These are phyloP conservation scores for Botrytis deweyae DNA, from an alignment of 2,329 filamentous ascomycete species.

Conservation along the genomic window DNA sequence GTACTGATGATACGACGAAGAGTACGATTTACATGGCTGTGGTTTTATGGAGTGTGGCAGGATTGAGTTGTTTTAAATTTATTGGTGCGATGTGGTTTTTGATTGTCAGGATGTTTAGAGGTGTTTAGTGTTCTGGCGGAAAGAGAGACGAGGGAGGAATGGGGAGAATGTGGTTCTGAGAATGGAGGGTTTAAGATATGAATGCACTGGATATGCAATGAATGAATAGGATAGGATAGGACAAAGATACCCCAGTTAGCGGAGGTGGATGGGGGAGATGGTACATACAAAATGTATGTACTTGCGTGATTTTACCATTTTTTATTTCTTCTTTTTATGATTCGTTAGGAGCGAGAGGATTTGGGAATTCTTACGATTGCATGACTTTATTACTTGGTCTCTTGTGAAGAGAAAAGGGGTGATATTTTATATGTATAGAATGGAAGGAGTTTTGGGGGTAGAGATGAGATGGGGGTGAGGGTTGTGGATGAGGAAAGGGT, in stretches of 20 bases:
- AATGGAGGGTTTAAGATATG: neutral
- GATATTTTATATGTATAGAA: neutral
- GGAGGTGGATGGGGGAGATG: neutral
- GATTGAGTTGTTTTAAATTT: conserved; percentile 40
- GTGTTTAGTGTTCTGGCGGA: conserved; percentile 47
- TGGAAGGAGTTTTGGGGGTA: neutral
- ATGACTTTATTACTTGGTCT: neutral
- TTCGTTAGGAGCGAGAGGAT: neutral
- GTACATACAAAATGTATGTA: neutral
- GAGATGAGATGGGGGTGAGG: neutral
- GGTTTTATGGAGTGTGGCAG: conserved; percentile 41
- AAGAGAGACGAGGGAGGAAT: neutral
- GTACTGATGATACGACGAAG: conserved; percentile 51
- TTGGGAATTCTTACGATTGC: conserved; percentile 9
- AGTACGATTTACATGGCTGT: conserved; percentile 40
- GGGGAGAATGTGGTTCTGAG: neutral
- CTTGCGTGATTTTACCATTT: neutral
- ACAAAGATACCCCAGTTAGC: conserved; percentile 13
- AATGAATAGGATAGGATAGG: conserved; percentile 14
- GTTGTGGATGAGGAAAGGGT: neutral
- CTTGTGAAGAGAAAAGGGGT: neutral
- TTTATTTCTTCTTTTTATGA: neutral
- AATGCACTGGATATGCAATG: conserved; percentile 10
- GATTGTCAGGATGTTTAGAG: conserved; percentile 80
- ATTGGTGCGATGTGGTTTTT: conserved; percentile 55